These are phyloP conservation scores for Myotisia sp. DNA, from an alignment of 2,329 filamentous ascomycete species.

Conservation along the genomic window DNA sequence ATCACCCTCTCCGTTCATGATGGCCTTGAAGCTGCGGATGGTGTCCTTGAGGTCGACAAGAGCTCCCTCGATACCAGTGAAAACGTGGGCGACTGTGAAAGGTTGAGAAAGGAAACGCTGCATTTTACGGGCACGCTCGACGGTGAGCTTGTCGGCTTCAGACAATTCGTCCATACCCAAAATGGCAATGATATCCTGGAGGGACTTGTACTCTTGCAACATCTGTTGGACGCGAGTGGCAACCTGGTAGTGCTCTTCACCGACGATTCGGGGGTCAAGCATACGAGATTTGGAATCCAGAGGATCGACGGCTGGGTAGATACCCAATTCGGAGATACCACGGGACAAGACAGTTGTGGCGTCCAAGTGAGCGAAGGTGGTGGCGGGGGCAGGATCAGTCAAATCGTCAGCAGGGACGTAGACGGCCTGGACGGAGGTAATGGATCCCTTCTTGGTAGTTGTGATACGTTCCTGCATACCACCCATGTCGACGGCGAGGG, in stretches of 20 bases:
- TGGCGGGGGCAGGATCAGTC: conserved; percentile 98
- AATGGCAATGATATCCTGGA: conserved; percentile 99
- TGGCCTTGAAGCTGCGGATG: conserved; percentile 93
- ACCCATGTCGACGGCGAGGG: conserved; percentile 98
- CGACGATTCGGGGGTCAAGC: conserved; percentile 96
- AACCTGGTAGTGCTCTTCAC: conserved; percentile 92
- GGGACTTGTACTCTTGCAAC: conserved; percentile 99
- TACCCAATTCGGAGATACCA: conserved; percentile 99
- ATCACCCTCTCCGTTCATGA: conserved; percentile 88
- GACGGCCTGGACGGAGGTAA: conserved; percentile 99
- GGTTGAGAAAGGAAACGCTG: conserved; percentile 99
- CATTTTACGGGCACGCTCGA: conserved; percentile 99
- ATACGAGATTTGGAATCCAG: conserved; percentile 99
- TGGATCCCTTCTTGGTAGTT: conserved; percentile 98
- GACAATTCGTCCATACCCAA: conserved; percentile 99
- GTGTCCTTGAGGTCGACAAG: conserved; percentile 98
- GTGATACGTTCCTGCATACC: conserved; percentile 99
- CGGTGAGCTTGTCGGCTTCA: conserved; percentile 97
- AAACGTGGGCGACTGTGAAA: conserved; percentile 71
- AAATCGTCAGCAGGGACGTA: conserved; percentile 99
- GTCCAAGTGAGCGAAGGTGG: conserved; percentile 99
- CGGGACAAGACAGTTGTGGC: conserved; percentile 99
- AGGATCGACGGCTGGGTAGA: conserved; percentile 99
- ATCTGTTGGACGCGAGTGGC: conserved; percentile 96
- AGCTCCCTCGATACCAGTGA: conserved; percentile 76